Conservation (phyloP, 805 yeast species). For the Saturnispora dispora region DNA sequence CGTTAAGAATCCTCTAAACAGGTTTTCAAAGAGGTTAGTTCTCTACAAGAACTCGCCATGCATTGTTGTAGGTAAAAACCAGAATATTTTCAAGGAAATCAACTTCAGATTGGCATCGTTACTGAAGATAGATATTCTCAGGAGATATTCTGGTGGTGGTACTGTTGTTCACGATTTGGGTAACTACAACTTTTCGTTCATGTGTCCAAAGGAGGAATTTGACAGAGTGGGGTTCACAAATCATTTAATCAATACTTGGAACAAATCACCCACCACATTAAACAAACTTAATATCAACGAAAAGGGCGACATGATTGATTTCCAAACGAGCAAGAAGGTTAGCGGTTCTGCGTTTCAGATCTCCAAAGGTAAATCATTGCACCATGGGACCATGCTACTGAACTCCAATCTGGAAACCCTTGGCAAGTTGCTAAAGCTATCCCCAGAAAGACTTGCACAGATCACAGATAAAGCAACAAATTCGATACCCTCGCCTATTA, state of each 20-base stretch:
- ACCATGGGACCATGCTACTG: conserved; percentile 93
- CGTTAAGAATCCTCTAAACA: conserved; percentile 17
- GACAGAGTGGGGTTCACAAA: conserved; percentile 45
- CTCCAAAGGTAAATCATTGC: conserved; percentile 73
- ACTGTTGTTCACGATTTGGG: conserved; percentile 92
- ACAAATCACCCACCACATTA: conserved; percentile 10
- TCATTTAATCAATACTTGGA: conserved; percentile 17
- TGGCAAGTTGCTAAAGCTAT: conserved; percentile 42
- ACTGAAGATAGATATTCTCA: conserved; percentile 52
- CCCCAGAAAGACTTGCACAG: conserved; percentile 12
- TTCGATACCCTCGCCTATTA: conserved; percentile 75
- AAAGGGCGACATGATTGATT: conserved; percentile 71
- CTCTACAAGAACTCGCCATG: conserved; percentile 75
- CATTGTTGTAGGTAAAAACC: conserved; percentile 93
- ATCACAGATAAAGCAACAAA: conserved; percentile 37
- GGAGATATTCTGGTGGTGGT: conserved; percentile 92
- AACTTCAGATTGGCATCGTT: conserved; percentile 47
- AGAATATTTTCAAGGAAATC: conserved; percentile 86
- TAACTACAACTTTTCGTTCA: conserved; percentile 76
- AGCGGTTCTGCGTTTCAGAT: conserved; percentile 92
- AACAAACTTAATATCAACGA: conserved; percentile 43
- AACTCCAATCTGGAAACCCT: conserved; percentile 53
- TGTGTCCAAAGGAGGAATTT: conserved; percentile 54
- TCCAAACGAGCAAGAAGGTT: conserved; percentile 42
- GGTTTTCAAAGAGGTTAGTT: conserved; percentile 44